Evolutionary conservation across 495 filamentous ascomycete species (phyloP).

Genomic region (Poronia punctata): DNA sequence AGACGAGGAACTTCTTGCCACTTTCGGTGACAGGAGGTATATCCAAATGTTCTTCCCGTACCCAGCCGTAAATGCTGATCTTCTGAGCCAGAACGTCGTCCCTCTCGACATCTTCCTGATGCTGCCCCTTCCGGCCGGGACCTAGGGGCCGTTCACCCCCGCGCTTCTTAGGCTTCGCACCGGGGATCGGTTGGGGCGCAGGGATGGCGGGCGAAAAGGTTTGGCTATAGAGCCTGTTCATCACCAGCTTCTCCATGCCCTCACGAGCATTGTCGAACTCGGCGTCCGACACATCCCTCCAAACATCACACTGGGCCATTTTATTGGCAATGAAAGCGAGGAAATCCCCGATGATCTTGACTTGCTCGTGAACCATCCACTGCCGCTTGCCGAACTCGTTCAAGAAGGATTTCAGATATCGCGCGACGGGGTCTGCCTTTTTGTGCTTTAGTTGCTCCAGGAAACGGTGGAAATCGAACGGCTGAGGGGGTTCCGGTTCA

Average conservation of each 20-base stretch:
- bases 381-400: slow-evolving; percentile 94
- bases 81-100: slow-evolving; percentile 94
- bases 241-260: slow-evolving; percentile 99
- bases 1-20: slow-evolving; percentile 75
- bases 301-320: slow-evolving; percentile 97
- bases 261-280: slow-evolving; percentile 98
- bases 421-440: slow-evolving; percentile 92
- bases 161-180: slow-evolving; percentile 60
- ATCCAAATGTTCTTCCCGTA: slow-evolving; percentile 88
- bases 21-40: slow-evolving; percentile 79
- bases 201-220: slow-evolving; percentile 94
- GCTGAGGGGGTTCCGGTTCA: slow-evolving; percentile 79
- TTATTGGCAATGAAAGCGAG: slow-evolving; percentile 96
- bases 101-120: slow-evolving; percentile 96
- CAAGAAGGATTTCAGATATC: slow-evolving; percentile 90
- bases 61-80: slow-evolving; percentile 93
- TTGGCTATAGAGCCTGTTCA: slow-evolving; percentile 95
- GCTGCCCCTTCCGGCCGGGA: slow-evolving; percentile 82
- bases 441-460: slow-evolving; percentile 90
- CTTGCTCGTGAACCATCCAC: slow-evolving; percentile 99
- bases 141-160: slow-evolving; percentile 63
- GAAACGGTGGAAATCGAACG: slow-evolving; percentile 98
- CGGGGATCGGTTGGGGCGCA: slow-evolving; percentile 64
- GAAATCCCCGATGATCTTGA: slow-evolving; percentile 97
- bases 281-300: slow-evolving; percentile 89